Evolutionary conservation across 106 monocot genomes (phyloP), one percentile per base, ranked within the genome.

Genomic region (Hemerocallis citrina): DNA sequence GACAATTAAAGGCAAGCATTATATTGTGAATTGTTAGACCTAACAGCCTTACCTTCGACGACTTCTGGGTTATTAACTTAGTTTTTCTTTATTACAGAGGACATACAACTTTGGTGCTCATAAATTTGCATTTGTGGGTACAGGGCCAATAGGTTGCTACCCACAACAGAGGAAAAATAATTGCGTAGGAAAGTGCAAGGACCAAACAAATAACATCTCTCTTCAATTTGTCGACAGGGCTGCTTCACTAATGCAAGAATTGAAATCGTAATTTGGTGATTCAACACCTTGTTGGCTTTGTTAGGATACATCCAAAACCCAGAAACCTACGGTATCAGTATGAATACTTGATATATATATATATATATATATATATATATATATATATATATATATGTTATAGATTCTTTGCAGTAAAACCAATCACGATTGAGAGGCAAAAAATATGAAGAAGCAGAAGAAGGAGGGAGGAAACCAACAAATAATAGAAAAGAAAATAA

Each of bases 91-190:
- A 6, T 20, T 14, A 50, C 74, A 85, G 80, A 74, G 42, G 15
- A 40, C 81, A 11, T 74, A 81, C 85, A 62, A 68, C 3, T 66
- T 86, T 2, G 85, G 81, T 11, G 85, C 74, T 12, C 67, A 77
- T 0, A 86, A 77, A 57, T 55, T 86, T 27, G 42, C 23, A 8
- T 63, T 81, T 16, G 19, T 86, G 1, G 81, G 77, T 1, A 68
- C 74, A 1, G 71, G 74, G n/a, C 66, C 77, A 0, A 65, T 81
- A 7, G 81, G 85, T 7, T 81, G 81, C 34, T 59, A 68, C 43
- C 81, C 85, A 11, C 37, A 70, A 11, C 63, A 65, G 55, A 72
- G 85, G 35, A 49, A 12, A 3, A 63, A 35, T 2, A 78, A n/a
- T 64, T 45, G 47, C 3, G 57, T 59, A 0, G 63, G 31, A 1